These are phyloP conservation scores for Geopyxis carbonaria DNA, from an alignment of 495 filamentous ascomycete species.

Conservation along the genomic window DNA sequence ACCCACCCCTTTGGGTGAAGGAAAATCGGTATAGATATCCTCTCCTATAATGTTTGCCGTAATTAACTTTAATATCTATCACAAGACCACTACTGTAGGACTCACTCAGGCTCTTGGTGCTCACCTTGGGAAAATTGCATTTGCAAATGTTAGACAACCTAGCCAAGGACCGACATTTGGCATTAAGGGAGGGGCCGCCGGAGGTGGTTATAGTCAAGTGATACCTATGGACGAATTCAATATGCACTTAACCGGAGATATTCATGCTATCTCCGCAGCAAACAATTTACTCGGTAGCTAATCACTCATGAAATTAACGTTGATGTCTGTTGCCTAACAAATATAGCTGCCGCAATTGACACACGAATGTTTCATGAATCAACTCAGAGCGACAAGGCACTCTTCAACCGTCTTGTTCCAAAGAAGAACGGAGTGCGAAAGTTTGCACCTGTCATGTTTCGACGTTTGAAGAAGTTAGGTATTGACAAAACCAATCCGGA, in stretches of 20 bases:
- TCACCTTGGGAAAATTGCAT: constrained; percentile 69
- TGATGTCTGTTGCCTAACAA: not conserved
- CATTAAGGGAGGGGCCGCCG: constrained; percentile 94
- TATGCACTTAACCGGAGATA: constrained; percentile 90
- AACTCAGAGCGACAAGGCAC: constrained; percentile 76
- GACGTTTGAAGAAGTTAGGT: constrained; percentile 79
- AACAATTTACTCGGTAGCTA: constrained; percentile 99
- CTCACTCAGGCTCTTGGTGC: constrained; percentile 85
- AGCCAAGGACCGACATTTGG: constrained; percentile 96
- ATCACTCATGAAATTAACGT: constrained; percentile 9
- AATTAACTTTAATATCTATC: too few relatives aligned
- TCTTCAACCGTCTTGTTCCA: constrained; percentile 80
- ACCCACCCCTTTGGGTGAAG: constrained; percentile 91
- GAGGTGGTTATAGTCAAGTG: constrained; percentile 94
- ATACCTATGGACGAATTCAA: constrained; percentile 99
- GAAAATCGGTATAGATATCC: constrained; percentile 45
- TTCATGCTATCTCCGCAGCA: constrained; percentile 90
- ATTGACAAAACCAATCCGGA: constrained; percentile 89
- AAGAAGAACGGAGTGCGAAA: constrained; percentile 72
- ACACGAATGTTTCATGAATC: constrained; percentile 96
- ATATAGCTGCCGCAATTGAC: constrained; percentile 89
- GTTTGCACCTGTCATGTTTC: constrained; percentile 81
- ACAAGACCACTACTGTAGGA: constrained; percentile 80
- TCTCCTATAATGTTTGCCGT: not conserved
- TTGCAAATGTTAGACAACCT: constrained; percentile 93